Percentiles rank a stretch among this genome's conserved stretches.
phyloP scores from a whole-genome alignment of 2,329 filamentous ascomycete species.

The Catunica adiposa region DNA sequence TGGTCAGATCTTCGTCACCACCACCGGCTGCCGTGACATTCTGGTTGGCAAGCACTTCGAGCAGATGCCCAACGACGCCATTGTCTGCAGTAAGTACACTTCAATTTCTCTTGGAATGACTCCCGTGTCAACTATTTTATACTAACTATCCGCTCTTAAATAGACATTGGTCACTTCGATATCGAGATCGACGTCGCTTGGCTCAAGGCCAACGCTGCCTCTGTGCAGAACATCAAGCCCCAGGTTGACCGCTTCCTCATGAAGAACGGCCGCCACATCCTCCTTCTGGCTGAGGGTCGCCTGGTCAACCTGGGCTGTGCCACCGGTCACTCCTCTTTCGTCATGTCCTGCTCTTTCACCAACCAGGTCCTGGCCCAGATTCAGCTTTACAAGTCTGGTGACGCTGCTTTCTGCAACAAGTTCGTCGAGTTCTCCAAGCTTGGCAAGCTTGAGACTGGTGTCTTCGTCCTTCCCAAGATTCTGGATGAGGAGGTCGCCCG shows the following conservation, averaged over 20 bases:
- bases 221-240: conserved; percentile 97
- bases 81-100: conserved; percentile 70
- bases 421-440: conserved; percentile 91
- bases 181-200: conserved; percentile 99
- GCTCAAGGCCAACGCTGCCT: conserved; percentile 92
- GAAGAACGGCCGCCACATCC: conserved; percentile 87
- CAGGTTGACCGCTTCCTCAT: conserved; percentile 98
- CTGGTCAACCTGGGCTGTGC: conserved; percentile 99
- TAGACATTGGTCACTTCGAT: conserved; percentile 97
- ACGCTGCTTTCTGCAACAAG: conserved; percentile 77
- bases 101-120: conserved; percentile 14
- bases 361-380: conserved; percentile 99
- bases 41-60: conserved; percentile 84
- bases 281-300: conserved; percentile 94
- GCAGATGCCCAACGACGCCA: conserved; percentile 91
- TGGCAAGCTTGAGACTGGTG: conserved; percentile 76
- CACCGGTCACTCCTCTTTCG: conserved; percentile 97
- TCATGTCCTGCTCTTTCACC: conserved; percentile 99
- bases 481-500: conserved; percentile 96
- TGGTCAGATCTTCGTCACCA: conserved; percentile 98
- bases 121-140: background rate
- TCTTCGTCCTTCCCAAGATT: conserved; percentile 97
- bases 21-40: conserved; percentile 97
- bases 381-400: conserved; percentile 86
- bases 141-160: conserved; percentile 15